Evolutionary conservation across 495 filamentous ascomycete species (phyloP).

Genomic region (Aspergillus ellipticus): DNA sequence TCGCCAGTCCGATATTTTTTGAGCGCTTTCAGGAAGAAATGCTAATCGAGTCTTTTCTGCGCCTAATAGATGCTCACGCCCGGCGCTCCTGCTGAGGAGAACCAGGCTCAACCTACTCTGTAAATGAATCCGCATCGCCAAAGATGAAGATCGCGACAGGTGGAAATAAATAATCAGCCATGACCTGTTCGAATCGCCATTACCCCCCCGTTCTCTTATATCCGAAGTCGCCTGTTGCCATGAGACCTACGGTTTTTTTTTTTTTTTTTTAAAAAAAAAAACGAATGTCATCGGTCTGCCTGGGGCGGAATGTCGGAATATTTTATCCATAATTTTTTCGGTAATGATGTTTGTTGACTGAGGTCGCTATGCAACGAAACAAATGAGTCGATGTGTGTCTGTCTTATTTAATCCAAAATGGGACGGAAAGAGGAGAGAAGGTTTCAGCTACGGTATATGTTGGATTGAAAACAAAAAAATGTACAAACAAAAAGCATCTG

Average conservation of each 20-base stretch:
- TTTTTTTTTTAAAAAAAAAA: no score
- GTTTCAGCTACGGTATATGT: not conserved
- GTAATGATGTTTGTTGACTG: not conserved
- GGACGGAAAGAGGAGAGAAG: not conserved
- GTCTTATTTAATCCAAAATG: not conserved
- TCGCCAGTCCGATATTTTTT: not conserved
- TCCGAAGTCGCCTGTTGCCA: slow-evolving; percentile 7
- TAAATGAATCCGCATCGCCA: slow-evolving; percentile 31
- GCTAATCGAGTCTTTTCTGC: slow-evolving; percentile 8
- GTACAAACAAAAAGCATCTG: not conserved
- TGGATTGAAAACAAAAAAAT: not conserved
- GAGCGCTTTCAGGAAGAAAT: not conserved
- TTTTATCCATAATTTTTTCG: no score
- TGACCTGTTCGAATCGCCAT: slow-evolving; percentile 7
- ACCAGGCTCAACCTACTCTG: slow-evolving; percentile 38
- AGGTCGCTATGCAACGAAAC: not conserved
- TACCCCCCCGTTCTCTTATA: not conserved
- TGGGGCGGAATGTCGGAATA: slow-evolving; percentile 8
- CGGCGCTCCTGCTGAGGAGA: slow-evolving; percentile 33
- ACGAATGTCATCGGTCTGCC: slow-evolving; percentile 7
- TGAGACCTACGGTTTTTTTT: not conserved
- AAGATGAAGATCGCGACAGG: slow-evolving; percentile 22
- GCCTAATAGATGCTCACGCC: slow-evolving; percentile 44
- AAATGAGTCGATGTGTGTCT: not conserved
- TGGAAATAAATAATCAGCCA: slow-evolving; percentile 13